Base-by-base conservation (phyloP, 2,329 filamentous ascomycete species). In the Calonectria multiphialidica region DNA sequence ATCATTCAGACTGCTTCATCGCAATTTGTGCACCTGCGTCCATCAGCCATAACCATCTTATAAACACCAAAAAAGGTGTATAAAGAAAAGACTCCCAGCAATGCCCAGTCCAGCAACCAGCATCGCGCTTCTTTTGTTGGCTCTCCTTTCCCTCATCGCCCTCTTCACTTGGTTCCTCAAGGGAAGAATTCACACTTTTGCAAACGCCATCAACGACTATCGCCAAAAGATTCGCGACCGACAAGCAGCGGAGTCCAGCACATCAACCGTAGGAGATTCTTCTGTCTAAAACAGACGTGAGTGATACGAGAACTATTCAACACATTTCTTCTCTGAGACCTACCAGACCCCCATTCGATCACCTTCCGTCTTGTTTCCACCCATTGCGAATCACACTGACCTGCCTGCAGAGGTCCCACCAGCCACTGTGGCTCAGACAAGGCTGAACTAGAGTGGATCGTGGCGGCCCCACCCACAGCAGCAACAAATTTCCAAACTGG, bases 101-200 rank as follows among this genome's bases (percentile, higher is more conserved):
- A 84, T 83, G 81, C 66, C 78, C 35, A 77, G 65, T 16, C 81
- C 83, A 12, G 77, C 81, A 5, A 75, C 73, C 28, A 72, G 70
- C 7, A 80, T 85, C 9, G 83, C 81, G 28, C 72, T 84, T 55
- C 65, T 84, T 5, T 49, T 85, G 30, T 67, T 85, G 13, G 71
- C 77, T 13, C 71, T 86, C 33, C 74, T 83, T 61, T 49, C 75
- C 8, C 65, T 83, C 35, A 69, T 83, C 49, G 79, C 71, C 21
- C 30, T 79, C 21, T 35, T 85, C 33, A 74, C 70, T 55, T 84
- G 78, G 76, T 80, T 80, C 49, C 74, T 80, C 71, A 81, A 81
- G 35, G 73, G 68, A 45, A 71, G 77, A 45, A 72, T 86, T 59
- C 74, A 78, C 49, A 71, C 66, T 28, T 85, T 84, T 70, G 79